Evolutionary conservation across 2,329 filamentous ascomycete species (phyloP), one percentile per base, ranked within the genome.

Genomic region (Tolypocladium ovalisporum): DNA sequence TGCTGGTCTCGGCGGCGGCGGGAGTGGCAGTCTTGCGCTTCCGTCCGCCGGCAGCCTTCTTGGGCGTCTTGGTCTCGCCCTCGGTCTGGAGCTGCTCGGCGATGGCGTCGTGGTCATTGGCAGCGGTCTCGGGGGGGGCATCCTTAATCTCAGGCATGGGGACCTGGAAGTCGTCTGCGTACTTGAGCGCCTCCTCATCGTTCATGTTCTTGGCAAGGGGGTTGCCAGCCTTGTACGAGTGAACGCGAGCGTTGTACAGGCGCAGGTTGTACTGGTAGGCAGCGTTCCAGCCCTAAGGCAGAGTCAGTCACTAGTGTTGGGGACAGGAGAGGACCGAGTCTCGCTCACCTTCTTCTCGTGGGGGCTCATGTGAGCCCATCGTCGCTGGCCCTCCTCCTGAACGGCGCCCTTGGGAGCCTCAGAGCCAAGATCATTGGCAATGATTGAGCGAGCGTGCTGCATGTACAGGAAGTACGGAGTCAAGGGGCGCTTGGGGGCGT

Each of bases 381-480:
- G 84, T 65, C 85, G 85, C 68, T 90, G 92, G 44, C 91, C 90
- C 73, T 96, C 91, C 59, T 89, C 85, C 69, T 91, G 88, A 54
- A 97, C 89, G 58, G 92, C 90, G 67, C 90, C 90, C 70, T 93
- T 92, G 71, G 88, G 87, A 9, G 86, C 85, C 59, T 84, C 80
- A n/a, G 83, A 70, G 27, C 88, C 89, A 13, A 96, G 81, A 65
- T 95, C 90, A 37, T 79, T 80, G 58, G 89, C 87, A 64, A 97
- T 94, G 69, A 89, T 87, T 55, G 86, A 82, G 54, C 94, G 88
- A 62, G 90, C 90, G 62, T 88, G 87, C 72, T 95, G 88, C 80
- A 96, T 90, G 78, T 91, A 97, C 60, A 97, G 78, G 79, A 97
- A 96, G 78, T 95, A 97, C 2, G 93, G 91, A 7, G 93, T 97